Base-by-base conservation (phyloP, 169 alveolate species). In the Plasmodium gonderi region DNA sequence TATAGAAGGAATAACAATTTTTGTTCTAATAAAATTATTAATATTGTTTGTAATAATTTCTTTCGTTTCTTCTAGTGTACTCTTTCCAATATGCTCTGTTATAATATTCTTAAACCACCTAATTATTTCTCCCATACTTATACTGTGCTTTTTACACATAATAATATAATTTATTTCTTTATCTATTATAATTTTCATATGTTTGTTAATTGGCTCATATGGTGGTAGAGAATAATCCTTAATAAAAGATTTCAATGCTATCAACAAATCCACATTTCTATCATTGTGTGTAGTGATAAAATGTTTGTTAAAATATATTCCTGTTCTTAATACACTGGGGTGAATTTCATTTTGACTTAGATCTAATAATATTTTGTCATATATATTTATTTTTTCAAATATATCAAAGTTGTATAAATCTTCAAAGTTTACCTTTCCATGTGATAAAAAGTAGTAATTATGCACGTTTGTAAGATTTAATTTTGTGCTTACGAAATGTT, bases 91-190 rank as follows among this genome's bases (percentile, higher is more conserved):
- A 87, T 76, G 85, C 20, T 87, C 87, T 20, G 80, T 40, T 75
- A 87, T 76, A 81, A 87, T 87, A 75, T 83, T 91, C 74, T 94
- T 94, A 80, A 94, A 79, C 96, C 96, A 94, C 20, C 94, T 94
- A 44, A 94, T 94, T 9, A 94, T 95, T 60, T 94, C 94, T 51
- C 96, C 96, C 95, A 94, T 94, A 17, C 95, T 94, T 54, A 94
- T 83, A 74, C 94, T 94, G 74, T 94, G 96, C 31, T 94, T 94
- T 82, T 94, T 80, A 79, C 94, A 94, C 60, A 92, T 79, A 23
- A 94, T 94, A 67, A 94, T 94, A 89, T 80, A 94, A 67, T 94
- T 79, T 31, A 94, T 91, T 42, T 94, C 95, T 79, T 90, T 83
- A 78, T 94, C 96, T 51, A 94, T 81, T 3, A 91, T 83, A 90